Conservation (phyloP, 2,329 filamentous ascomycete genomes). For the Fusarium subglutinans region DNA sequence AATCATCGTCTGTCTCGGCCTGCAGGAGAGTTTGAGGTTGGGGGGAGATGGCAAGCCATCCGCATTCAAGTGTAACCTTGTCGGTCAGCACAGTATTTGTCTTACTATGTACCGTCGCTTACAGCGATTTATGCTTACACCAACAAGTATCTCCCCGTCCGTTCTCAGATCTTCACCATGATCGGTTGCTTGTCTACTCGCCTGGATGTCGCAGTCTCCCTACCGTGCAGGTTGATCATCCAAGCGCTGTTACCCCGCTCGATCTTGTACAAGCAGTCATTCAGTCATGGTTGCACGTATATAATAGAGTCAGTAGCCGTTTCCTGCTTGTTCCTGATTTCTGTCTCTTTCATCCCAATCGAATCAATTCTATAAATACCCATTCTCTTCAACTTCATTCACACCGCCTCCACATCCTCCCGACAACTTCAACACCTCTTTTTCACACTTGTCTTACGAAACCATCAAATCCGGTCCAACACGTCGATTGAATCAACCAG, state of each 20-base stretch:
- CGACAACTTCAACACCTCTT: not conserved
- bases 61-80: slow-evolving; percentile 30
- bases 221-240: slow-evolving; percentile 17
- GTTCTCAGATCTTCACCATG: not conserved
- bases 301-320: slow-evolving; percentile 20
- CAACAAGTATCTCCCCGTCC: slow-evolving; percentile 5
- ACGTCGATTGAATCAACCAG: slow-evolving; percentile 3
- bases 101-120: slow-evolving; percentile 28
- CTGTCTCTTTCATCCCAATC: slow-evolving; percentile 7
- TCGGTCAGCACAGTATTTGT: slow-evolving; percentile 29
- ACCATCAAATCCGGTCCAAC: not conserved
- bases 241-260: slow-evolving; percentile 42
- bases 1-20: slow-evolving; percentile 25
- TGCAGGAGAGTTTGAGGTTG: slow-evolving; percentile 32
- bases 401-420: not conserved
- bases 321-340: not conserved
- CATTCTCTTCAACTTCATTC: not conserved
- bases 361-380: not conserved
- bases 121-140: not conserved
- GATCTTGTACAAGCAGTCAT: slow-evolving; percentile 24
- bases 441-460: not conserved
- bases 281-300: slow-evolving; percentile 21
- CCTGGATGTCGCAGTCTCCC: slow-evolving; percentile 15
- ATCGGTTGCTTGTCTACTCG: slow-evolving; percentile 8
- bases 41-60: slow-evolving; percentile 28